Percentiles rank a stretch among this genome's conserved stretches.
Evolutionary conservation across 805 yeast species (phyloP).

Genomic region (Candida schatavii): DNA sequence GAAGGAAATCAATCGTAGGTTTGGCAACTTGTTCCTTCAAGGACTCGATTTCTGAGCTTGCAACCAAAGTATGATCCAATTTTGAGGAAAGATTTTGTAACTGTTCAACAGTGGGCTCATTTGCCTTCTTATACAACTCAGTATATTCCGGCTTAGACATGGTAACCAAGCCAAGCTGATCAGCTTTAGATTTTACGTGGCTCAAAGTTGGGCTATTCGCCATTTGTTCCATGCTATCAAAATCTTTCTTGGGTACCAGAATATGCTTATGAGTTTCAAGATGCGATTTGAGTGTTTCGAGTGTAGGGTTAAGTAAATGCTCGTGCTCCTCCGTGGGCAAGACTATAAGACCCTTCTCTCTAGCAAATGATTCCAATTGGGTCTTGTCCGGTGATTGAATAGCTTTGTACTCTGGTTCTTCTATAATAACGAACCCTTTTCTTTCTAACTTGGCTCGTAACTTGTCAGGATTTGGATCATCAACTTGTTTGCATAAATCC

Average conservation of each 20-base stretch:
- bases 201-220: conserved; percentile 33
- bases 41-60: conserved; percentile 11
- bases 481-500: background rate
- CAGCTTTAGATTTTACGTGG: conserved; percentile 34
- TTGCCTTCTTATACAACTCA: conserved; percentile 22
- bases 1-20: conserved; percentile 26
- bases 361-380: conserved; percentile 11
- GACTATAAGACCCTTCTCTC: conserved; percentile 5
- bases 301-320: conserved; percentile 9
- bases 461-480: conserved; percentile 7
- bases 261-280: conserved; percentile 10
- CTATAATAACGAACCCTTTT: background rate
- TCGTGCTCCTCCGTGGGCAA: conserved; percentile 8
- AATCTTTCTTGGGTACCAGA: conserved; percentile 10
- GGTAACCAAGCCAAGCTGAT: conserved; percentile 30
- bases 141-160: conserved; percentile 32
- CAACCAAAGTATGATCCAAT: conserved; percentile 1
- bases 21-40: conserved; percentile 13
- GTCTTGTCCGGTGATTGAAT: conserved; percentile 17
- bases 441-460: conserved; percentile 5
- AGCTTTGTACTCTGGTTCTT: conserved; percentile 17
- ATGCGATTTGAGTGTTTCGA: conserved; percentile 7
- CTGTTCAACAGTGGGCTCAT: conserved; percentile 28
- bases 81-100: conserved; percentile 9
- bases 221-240: conserved; percentile 7